Evolutionary conservation across 768 basidiomycete genomes (phyloP), one percentile per base, ranked within the genome.

Genomic region (Rhodotorula graminis): DNA sequence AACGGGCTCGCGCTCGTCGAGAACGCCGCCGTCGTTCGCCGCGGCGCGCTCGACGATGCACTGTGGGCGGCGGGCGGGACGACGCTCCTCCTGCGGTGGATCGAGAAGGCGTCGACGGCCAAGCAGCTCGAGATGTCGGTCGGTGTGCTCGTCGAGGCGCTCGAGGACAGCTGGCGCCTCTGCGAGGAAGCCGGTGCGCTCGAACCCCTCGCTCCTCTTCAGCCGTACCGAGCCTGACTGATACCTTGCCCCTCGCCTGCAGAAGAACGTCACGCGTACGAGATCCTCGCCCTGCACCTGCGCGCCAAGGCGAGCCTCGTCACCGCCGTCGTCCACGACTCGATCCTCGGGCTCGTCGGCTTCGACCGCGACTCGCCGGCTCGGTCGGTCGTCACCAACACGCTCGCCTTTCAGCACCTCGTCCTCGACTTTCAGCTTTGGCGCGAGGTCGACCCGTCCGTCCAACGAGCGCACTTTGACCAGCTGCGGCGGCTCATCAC

Each of bases 381-480:
- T 44, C 85, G 86, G 67, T 93, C 94, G 1, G 91, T 90, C 0
- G 84, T 97, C 44, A 86, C 88, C 62, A 95, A 95, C 77, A 84
- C 88, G 10, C 84, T 89, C 2, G 93, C 90, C 11, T 95, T 96
- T 80, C 85, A 86, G 57, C 86, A 88, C 9, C 85, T 97, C 61
- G 91, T 91, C 0, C 86, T 97, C 1, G 92, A 95, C 77, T 91
- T 97, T 73, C 89, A 92, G 64, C 86, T 96, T 19, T 97, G 94
- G 94, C 87, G 90, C 0, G 85, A 82, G 46, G 87, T 90, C 0
- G 84, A 84, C 8, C 78, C 83, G 27, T 90, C 91, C 61, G 87
- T 96, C n/a, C 90, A 92, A 77, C 84, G 84, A 9, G 85, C 87
- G 21, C 89, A 93, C 76, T 83, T 94, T 0, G 88, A 90, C 61